These are phyloP conservation scores for Entomophthora muscae DNA, from an alignment of 371 early-diverging fungal genomes.

Conservation along the genomic window DNA sequence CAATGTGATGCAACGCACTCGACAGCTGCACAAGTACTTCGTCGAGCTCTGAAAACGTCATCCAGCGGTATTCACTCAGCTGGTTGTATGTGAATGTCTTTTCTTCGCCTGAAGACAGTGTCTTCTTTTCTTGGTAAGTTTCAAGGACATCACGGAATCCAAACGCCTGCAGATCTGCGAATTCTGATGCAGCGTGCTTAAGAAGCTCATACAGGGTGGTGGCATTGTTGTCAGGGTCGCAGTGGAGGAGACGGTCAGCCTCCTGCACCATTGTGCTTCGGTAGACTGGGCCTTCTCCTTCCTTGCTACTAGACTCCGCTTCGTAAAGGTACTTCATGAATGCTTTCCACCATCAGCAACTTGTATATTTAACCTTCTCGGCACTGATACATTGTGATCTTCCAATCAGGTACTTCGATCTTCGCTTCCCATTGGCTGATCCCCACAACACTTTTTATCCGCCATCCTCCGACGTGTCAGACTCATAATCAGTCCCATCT, in stretches of 20 bases:
- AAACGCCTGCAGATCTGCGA: constrained; percentile 17
- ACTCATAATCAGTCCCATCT: too few relatives aligned
- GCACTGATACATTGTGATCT: too few relatives aligned
- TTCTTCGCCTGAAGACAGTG: constrained; percentile 36
- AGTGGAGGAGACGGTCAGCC: not conserved
- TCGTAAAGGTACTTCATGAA: constrained; percentile 1
- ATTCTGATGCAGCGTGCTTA: not conserved
- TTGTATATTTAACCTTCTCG: too few relatives aligned
- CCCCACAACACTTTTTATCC: too few relatives aligned
- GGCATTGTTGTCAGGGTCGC: not conserved
- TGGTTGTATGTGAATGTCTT: constrained; percentile 68
- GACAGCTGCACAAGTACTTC: constrained; percentile 27
- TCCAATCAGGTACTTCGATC: too few relatives aligned
- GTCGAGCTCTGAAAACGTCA: constrained; percentile 38
- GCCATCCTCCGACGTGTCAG: too few relatives aligned
- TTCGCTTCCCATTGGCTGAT: too few relatives aligned
- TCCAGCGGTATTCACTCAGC: constrained; percentile 42
- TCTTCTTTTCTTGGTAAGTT: constrained; percentile 53
- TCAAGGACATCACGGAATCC: constrained; percentile 46
- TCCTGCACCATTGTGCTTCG: not conserved
- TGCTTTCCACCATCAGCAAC: too few relatives aligned
- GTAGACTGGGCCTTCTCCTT: constrained; percentile 2
- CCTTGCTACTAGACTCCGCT: not conserved
- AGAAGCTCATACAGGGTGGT: constrained; percentile 5
- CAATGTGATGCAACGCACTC: constrained; percentile 31